Percentiles rank a stretch among this genome's conserved stretches.
These are phyloP conservation scores for Aegle marmelos DNA, from an alignment of 345 rosid genomes.

Conservation along the genomic window DNA sequence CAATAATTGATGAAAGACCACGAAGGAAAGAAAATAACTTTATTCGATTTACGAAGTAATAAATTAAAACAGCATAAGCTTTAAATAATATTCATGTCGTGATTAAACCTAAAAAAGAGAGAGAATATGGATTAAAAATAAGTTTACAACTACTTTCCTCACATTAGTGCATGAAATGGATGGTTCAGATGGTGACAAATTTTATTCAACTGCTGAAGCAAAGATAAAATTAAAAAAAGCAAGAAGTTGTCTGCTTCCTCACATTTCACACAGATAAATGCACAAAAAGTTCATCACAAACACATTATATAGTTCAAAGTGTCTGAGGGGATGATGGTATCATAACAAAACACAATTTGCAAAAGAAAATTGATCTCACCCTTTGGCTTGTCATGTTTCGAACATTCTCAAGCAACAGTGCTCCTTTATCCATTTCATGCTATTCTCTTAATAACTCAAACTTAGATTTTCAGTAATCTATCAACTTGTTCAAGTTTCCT, in stretches of 20 bases:
- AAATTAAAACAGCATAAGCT: neutral
- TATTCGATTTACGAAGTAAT: neutral
- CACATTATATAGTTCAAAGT: neutral
- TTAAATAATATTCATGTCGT: too few species aligned
- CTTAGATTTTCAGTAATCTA: slow-evolving; percentile 1
- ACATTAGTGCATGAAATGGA: neutral
- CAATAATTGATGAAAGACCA: neutral
- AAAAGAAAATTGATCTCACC: slow-evolving; percentile 27
- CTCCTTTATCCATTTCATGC: slow-evolving; percentile 35
- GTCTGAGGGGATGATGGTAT: neutral
- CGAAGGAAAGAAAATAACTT: neutral
- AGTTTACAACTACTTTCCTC: neutral
- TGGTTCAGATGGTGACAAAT: neutral
- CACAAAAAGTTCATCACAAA: neutral
- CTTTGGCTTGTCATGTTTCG: slow-evolving; percentile 31
- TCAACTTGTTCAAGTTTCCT: slow-evolving; percentile 4
- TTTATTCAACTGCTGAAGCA: neutral
- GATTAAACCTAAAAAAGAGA: too few species aligned
- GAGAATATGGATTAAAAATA: neutral
- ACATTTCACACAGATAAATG: neutral
- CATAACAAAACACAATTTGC: neutral
- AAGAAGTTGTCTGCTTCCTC: neutral
- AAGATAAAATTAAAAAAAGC: neutral
- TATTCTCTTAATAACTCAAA: slow-evolving; percentile 21
- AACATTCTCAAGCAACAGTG: slow-evolving; percentile 26